phyloP scores from a whole-genome alignment of 306 rosid species.

The Cucurbita ficifolia region DNA sequence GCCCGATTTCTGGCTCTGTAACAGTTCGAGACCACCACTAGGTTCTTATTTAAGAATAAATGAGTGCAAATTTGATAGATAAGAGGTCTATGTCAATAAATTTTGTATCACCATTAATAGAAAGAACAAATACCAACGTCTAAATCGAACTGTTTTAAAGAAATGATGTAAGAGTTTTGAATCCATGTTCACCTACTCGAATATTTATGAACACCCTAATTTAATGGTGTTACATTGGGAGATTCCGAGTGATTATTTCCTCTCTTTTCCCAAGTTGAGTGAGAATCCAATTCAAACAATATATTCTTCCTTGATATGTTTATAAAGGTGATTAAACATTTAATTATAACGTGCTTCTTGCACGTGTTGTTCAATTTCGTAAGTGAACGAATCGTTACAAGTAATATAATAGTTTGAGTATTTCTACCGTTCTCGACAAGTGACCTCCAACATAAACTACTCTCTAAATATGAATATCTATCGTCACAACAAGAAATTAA shows the following conservation, averaged over 20 bases:
- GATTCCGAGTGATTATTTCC: not conserved
- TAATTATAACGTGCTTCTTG: not conserved
- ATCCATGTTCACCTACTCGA: not conserved
- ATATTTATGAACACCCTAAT: not conserved
- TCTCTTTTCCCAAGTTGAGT: not conserved
- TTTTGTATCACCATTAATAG: not conserved
- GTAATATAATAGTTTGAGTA: too few relatives aligned
- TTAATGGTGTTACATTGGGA: not conserved
- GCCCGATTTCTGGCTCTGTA: too few relatives aligned
- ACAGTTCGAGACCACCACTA: too few relatives aligned
- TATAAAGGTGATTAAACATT: not conserved
- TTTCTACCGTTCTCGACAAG: too few relatives aligned
- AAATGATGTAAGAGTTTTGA: not conserved
- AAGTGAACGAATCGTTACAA: too few relatives aligned
- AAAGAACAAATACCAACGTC: not conserved
- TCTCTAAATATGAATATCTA: too few relatives aligned
- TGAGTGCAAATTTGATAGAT: not conserved
- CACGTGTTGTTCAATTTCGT: too few relatives aligned
- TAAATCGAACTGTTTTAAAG: too few relatives aligned
- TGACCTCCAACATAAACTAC: too few relatives aligned
- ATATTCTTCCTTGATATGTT: not conserved
- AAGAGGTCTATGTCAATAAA: not conserved
- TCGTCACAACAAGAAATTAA: too few relatives aligned
- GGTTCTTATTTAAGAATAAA: too few relatives aligned
- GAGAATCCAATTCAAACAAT: not conserved